A percentile compares a stretch with the other conserved stretches of the same genome.
Conservation (phyloP, 2,329 filamentous ascomycete species). For the Lecanicillium sp. region DNA sequence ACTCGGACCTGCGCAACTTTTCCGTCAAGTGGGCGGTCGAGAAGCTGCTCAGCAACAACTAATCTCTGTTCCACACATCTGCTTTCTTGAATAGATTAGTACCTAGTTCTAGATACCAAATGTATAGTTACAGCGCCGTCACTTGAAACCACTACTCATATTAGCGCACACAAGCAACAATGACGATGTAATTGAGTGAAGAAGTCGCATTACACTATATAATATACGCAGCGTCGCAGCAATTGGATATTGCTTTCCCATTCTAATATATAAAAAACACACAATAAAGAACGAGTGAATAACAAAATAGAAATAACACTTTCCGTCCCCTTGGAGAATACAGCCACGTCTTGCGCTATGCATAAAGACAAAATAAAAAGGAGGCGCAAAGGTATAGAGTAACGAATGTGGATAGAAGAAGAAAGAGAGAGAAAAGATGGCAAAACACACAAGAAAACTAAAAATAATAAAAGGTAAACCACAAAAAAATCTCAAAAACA, state of each 20-base stretch:
- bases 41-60: conserved; percentile 52
- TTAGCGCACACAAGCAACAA: neutral
- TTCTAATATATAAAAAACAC: conserved; percentile 5
- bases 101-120: neutral
- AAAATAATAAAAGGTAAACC: conserved; percentile 13
- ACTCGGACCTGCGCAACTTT: conserved; percentile 61
- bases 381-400: conserved; percentile 12
- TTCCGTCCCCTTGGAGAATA: conserved; percentile 3
- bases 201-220: conserved; percentile 10
- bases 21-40: conserved; percentile 66
- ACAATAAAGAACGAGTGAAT: conserved; percentile 5
- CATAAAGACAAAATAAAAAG: conserved; percentile 11
- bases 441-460: neutral
- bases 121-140: neutral
- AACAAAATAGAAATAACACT: neutral
- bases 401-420: conserved; percentile 9
- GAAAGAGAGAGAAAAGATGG: conserved; percentile 6
- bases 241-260: neutral
- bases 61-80: conserved; percentile 15
- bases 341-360: conserved; percentile 17
- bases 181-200: neutral
- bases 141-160: neutral
- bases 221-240: neutral
- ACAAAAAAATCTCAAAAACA: neutral
- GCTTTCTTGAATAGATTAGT: neutral